Base-by-base conservation (phyloP, 2,329 filamentous ascomycete species). In the Alternaria metachromatica region DNA sequence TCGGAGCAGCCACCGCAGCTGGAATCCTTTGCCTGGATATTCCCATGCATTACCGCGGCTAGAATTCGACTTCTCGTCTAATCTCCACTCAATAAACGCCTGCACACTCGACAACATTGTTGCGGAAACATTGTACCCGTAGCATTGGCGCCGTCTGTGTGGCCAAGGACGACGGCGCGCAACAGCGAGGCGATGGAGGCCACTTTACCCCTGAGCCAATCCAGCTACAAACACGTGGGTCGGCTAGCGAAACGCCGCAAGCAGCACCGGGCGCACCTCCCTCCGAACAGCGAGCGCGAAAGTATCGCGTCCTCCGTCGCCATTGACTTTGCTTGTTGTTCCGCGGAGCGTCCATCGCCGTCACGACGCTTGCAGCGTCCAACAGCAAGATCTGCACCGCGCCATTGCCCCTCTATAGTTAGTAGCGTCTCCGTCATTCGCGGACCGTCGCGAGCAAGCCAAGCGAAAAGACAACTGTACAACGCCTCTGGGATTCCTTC, bases 181-280 rank as follows among this genome's bases (percentile, higher is more conserved):
- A 18, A 53, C 33, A 33, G 44, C 21, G n/a, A 26, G 26, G 45
- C n/a, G 4, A 13, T 15, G 55, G 28, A 49, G 55, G 28, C 6
- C 23, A 23, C 18, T 46, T 28, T 48, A 41, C 60, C 60, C 60
- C 65, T 63, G 55, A 68, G 56, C 63, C 68, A 68, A 66, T 66
- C 56, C 66, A 62, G 59, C 63, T 61, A 67, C 64, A 61, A 63
- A 57, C 44, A 64, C 62, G 63, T 69, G 68, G 63, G 56, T 58
- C 56, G 20, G 26, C 41, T 58, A 64, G 65, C 60, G 59, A 62
- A 64, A 44, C 64, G 59, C 64, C 63, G 63, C 63, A 68, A 66
- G 67, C 67, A 65, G 41, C 25, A 48, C 45, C 55, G 58, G 61
- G 15, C 45, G 37, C 26, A 55, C 43, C 43, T 59, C 33, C 21